phyloP scores from a whole-genome alignment of 169 alveolate species.

The Plasmodium berghei region DNA sequence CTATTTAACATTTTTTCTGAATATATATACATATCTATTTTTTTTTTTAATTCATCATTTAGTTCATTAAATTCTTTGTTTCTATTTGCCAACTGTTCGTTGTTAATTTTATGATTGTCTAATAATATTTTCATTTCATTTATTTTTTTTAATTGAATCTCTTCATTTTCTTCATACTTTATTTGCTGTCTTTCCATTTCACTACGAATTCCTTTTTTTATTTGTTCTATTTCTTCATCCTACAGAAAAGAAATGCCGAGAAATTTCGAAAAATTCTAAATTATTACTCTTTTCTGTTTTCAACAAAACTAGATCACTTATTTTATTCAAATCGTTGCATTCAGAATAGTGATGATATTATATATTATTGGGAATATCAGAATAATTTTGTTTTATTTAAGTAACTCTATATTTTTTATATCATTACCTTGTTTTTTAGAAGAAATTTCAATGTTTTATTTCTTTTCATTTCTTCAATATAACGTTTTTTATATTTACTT shows the following conservation, averaged over 20 bases:
- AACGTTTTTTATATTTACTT: slow-evolving; percentile 8
- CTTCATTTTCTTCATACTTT: slow-evolving; percentile 24
- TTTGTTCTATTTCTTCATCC: slow-evolving; percentile 66
- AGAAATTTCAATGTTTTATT: slow-evolving; percentile 73
- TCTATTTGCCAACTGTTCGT: neutral
- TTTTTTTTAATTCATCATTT: slow-evolving; percentile 41
- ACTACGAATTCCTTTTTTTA: neutral
- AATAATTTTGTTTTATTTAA: too few species aligned
- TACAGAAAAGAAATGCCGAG: neutral
- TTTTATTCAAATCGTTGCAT: neutral
- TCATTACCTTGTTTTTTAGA: slow-evolving; percentile 54
- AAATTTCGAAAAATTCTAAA: too few species aligned
- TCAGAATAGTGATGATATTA: too few species aligned
- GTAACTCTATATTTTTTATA: neutral
- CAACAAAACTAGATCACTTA: neutral
- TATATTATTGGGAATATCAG: too few species aligned
- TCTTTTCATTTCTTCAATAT: slow-evolving; percentile 44
- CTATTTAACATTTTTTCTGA: slow-evolving; percentile 21
- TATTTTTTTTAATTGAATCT: slow-evolving; percentile 34
- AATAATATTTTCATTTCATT: slow-evolving; percentile 19
- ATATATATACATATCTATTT: slow-evolving; percentile 10
- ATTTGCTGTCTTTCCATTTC: slow-evolving; percentile 15
- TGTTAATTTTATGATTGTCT: slow-evolving; percentile 17
- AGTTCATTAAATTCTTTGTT: slow-evolving; percentile 31
- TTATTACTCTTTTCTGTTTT: too few species aligned